Percentiles rank a stretch among this genome's conserved stretches.
Evolutionary conservation across 2,329 filamentous ascomycete species (phyloP).

Genomic region (Fusarium sp.): DNA sequence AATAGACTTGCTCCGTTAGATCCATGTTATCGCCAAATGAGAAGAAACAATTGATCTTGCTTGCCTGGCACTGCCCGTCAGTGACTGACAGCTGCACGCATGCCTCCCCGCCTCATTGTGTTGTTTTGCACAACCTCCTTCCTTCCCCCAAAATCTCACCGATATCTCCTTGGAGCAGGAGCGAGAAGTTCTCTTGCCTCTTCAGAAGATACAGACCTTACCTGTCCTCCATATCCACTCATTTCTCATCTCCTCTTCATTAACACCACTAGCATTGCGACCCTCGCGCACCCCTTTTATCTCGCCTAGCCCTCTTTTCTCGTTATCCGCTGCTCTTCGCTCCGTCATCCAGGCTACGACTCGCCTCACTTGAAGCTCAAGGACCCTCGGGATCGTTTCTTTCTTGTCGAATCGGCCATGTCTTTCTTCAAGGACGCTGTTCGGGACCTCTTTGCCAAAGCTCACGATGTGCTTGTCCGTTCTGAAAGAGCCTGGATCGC

Average conservation of each 20-base stretch:
- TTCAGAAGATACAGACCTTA: neutral
- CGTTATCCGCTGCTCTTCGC: neutral
- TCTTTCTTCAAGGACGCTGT: neutral
- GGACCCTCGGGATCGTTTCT: neutral
- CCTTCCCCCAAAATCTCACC: neutral
- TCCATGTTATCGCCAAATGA: neutral
- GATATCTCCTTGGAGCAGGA: neutral
- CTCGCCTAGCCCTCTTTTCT: neutral
- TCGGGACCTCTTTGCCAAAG: neutral
- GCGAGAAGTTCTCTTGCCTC: neutral
- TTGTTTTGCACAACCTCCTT: neutral
- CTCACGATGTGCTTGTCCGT: neutral
- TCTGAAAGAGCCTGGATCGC: neutral
- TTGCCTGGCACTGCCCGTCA: neutral
- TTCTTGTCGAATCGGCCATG: neutral
- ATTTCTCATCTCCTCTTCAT: neutral
- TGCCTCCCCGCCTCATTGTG: neutral
- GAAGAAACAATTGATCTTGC: too few species aligned
- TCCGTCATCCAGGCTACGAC: neutral
- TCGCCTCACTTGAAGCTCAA: neutral
- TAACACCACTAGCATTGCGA: neutral
- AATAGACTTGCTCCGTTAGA: neutral
- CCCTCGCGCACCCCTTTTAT: neutral
- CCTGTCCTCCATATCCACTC: neutral
- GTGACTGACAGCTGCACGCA: neutral